phyloP scores from a whole-genome alignment of 768 basidiomycete genomes.

The Tylopilus rubrobrunneus region DNA sequence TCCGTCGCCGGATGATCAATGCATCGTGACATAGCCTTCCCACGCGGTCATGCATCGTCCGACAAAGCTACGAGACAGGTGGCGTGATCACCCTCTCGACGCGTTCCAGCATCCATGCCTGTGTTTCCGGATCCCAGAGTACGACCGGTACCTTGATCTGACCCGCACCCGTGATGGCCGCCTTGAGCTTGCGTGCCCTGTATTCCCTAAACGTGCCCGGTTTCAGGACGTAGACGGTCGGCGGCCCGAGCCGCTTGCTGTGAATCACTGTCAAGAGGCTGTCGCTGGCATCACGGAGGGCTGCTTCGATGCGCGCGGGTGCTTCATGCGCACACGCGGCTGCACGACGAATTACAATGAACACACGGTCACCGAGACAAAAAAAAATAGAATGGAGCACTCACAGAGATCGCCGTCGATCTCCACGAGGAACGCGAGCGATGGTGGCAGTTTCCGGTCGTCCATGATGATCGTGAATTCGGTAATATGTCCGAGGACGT shows the following conservation, averaged over 20 bases:
- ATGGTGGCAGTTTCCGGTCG: background rate
- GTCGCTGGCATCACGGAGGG: conserved; percentile 4
- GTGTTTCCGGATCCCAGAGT: conserved; percentile 12
- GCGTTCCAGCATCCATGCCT: conserved; percentile 13
- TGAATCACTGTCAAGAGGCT: background rate
- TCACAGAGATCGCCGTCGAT: conserved; percentile 4
- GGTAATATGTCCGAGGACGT: conserved; percentile 6
- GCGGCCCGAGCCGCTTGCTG: conserved; percentile 2
- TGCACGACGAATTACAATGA: background rate
- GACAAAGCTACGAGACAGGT: background rate
- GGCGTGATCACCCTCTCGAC: background rate
- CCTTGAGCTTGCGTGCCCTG: conserved; percentile 5
- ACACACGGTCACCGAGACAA: too few relatives aligned
- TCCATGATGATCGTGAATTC: conserved; percentile 22
- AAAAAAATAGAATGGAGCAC: background rate
- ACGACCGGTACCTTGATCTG: conserved; percentile 20
- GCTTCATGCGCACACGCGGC: conserved; percentile 1
- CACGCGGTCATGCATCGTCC: background rate
- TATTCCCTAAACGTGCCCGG: conserved; percentile 18
- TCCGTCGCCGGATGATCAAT: too few relatives aligned
- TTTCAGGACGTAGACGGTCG: conserved; percentile 12
- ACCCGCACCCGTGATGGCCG: conserved; percentile 6
- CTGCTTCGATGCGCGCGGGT: conserved; percentile 1
- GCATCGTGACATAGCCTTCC: background rate
- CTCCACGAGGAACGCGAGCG: conserved; percentile 12